phyloP scores from a whole-genome alignment of 1,284 basidiomycete species.

The Heterobasidion irregulare region DNA sequence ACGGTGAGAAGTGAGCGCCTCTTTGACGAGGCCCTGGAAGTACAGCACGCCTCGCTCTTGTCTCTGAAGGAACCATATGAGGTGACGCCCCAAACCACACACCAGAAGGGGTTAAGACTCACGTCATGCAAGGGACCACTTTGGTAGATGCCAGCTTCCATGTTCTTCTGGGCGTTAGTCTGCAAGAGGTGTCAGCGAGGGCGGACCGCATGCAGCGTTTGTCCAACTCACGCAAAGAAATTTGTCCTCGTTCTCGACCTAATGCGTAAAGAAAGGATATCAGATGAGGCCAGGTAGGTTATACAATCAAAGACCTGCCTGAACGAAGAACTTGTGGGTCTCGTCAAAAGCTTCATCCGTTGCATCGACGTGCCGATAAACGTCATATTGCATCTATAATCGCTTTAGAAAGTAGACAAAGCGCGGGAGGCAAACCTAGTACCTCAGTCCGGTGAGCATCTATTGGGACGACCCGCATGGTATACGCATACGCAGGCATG shows the following conservation, averaged over 20 bases:
- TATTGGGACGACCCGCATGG: not conserved
- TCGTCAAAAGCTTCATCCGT: not conserved
- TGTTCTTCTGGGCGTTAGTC: not conserved
- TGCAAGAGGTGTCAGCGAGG: not conserved
- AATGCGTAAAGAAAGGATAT: not conserved
- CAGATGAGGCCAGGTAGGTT: not conserved
- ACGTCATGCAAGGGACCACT: not conserved
- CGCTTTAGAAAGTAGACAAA: not conserved
- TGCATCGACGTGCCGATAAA: not conserved
- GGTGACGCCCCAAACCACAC: not conserved
- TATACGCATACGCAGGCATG: not conserved
- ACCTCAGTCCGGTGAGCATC: not conserved
- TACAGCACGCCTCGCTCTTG: not conserved
- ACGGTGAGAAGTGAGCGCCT: not conserved
- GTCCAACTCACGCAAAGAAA: not conserved
- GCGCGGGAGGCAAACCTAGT: not conserved
- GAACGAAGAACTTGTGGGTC: not conserved
- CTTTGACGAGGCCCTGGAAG: not conserved
- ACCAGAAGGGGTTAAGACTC: not conserved
- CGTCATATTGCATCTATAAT: not conserved
- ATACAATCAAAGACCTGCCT: not conserved
- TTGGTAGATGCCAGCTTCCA: not conserved
- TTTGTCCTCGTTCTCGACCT: not conserved
- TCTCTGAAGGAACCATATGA: not conserved
- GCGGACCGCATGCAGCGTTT: not conserved